Percentiles rank a stretch among this genome's conserved stretches.
Conservation (phyloP, 139 green algal species). For the Chlorella sp. region DNA sequence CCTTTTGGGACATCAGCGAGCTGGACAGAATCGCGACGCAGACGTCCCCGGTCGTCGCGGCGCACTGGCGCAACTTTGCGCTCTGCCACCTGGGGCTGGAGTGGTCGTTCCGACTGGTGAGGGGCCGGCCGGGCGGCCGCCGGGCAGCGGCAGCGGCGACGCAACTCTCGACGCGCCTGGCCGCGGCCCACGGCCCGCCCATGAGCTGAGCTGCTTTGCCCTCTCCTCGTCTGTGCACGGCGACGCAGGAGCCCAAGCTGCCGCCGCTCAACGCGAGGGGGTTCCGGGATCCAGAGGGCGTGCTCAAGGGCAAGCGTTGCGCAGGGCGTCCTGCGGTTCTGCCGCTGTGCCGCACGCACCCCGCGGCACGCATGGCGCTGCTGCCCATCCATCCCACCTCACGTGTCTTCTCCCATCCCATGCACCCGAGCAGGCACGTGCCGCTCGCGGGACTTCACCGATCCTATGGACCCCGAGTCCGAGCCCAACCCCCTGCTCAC, state of each 20-base stretch:
- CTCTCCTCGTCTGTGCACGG: no score
- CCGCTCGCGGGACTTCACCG: conserved; percentile 27
- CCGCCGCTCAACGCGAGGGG: not conserved
- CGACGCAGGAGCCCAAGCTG: not conserved
- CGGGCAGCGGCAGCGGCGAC: no score
- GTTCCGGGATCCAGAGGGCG: not conserved
- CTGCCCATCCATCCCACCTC: not conserved
- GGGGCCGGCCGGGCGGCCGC: no score
- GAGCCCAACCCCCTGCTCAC: not conserved
- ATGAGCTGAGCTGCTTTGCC: no score
- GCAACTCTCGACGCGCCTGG: no score
- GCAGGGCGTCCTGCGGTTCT: not conserved
- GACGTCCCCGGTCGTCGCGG: not conserved
- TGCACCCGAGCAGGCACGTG: not conserved
- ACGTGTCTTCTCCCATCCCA: not conserved
- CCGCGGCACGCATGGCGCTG: no score
- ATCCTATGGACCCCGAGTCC: not conserved
- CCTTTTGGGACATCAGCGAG: conserved; percentile 1
- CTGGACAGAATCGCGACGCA: conserved; percentile 9
- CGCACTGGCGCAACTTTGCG: conserved; percentile 21
- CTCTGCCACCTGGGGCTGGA: conserved; percentile 5
- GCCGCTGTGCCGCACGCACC: not conserved
- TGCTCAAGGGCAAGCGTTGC: not conserved
- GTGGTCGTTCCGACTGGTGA: not conserved
- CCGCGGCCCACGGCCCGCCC: no score